phyloP scores from a whole-genome alignment of 768 basidiomycete genomes.

The Porphyrellus cyaneotinctus region DNA sequence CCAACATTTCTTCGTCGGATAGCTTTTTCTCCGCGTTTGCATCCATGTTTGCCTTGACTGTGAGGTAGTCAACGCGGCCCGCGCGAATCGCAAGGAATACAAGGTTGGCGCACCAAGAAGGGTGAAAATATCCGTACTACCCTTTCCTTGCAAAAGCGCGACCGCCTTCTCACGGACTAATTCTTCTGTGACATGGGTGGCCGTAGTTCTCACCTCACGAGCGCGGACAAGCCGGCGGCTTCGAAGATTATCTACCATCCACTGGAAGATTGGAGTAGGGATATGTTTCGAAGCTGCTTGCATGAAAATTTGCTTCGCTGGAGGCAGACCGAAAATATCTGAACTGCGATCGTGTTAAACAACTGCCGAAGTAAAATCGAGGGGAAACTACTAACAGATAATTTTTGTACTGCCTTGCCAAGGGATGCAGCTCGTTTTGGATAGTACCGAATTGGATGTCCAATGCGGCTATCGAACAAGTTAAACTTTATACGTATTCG shows the following conservation, averaged over 20 bases:
- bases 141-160: slow-evolving; percentile 11
- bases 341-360: neutral
- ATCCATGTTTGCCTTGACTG: slow-evolving; percentile 26
- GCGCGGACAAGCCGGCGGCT: neutral
- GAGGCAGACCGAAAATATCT: slow-evolving; percentile 10
- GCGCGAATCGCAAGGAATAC: neutral
- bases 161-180: slow-evolving; percentile 7
- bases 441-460: slow-evolving; percentile 28
- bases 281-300: slow-evolving; percentile 7
- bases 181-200: slow-evolving; percentile 1
- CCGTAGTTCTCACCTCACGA: neutral
- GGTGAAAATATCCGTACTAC: slow-evolving; percentile 15
- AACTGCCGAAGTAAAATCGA: no score
- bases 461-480: slow-evolving; percentile 37
- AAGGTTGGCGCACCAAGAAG: slow-evolving; percentile 35
- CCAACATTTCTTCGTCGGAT: slow-evolving; percentile 12
- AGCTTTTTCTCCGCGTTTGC: slow-evolving; percentile 13
- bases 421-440: neutral
- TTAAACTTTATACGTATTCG: no score
- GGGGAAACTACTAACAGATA: neutral
- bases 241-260: neutral
- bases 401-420: slow-evolving; percentile 6
- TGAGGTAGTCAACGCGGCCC: neutral
- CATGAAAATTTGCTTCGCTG: slow-evolving; percentile 6
- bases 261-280: neutral